Conservation (phyloP, 2,329 filamentous ascomycete species). For the Diaporthe longicolla region DNA sequence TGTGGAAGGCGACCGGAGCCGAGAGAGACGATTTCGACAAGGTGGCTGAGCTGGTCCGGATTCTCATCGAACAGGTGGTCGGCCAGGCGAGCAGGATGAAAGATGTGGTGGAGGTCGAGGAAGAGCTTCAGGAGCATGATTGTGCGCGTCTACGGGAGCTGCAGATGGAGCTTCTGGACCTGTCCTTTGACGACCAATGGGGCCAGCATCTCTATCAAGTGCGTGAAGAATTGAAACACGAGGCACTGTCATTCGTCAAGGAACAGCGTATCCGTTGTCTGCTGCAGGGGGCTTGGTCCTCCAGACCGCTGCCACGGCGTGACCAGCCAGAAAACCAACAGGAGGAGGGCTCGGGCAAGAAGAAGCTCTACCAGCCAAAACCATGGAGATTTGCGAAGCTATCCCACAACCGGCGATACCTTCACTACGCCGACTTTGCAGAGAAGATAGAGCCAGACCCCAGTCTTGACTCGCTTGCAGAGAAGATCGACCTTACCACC, state of each 20-base stretch:
- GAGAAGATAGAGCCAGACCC: slow-evolving; percentile 75
- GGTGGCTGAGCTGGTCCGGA: slow-evolving; percentile 90
- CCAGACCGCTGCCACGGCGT: slow-evolving; percentile 60
- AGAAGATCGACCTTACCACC: slow-evolving; percentile 88
- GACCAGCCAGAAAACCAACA: slow-evolving; percentile 55
- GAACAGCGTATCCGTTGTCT: slow-evolving; percentile 95
- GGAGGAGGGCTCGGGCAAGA: slow-evolving; percentile 58
- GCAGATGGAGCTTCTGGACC: slow-evolving; percentile 93
- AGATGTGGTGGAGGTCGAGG: slow-evolving; percentile 88
- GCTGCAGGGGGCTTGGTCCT: slow-evolving; percentile 91
- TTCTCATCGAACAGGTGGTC: slow-evolving; percentile 90
- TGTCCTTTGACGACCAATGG: slow-evolving; percentile 96
- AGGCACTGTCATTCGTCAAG: slow-evolving; percentile 95
- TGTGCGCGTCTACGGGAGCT: slow-evolving; percentile 82
- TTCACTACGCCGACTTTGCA: slow-evolving; percentile 91
- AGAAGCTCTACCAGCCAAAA: slow-evolving; percentile 62
- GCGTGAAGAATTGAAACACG: slow-evolving; percentile 90
- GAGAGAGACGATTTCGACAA: slow-evolving; percentile 92
- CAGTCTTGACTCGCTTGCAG: slow-evolving; percentile 77
- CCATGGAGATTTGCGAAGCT: slow-evolving; percentile 88
- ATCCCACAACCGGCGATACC: slow-evolving; percentile 89
- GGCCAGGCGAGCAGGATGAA: slow-evolving; percentile 85
- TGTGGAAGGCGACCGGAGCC: slow-evolving; percentile 94
- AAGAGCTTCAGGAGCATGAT: slow-evolving; percentile 88
- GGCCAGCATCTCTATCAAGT: slow-evolving; percentile 90